Base-by-base conservation (phyloP, 2,329 filamentous ascomycete genomes). In the Sordariomycetes sp. region DNA sequence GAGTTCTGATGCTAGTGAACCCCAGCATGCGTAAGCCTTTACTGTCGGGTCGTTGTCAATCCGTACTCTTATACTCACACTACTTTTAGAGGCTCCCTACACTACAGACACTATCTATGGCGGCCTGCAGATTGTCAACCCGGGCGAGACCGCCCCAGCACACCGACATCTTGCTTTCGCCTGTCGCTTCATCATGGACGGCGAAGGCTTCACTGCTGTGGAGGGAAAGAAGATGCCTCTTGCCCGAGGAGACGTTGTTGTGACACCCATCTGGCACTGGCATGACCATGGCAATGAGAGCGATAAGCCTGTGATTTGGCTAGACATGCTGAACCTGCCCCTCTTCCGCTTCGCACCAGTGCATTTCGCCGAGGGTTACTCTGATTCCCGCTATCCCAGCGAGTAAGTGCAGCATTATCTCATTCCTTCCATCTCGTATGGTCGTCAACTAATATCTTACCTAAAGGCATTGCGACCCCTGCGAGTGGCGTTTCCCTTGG, bases 231-330 rank as follows among this genome's bases (percentile, higher is more conserved):
- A 77, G 57, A 76, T 83, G 61, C 66, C 69, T 1, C 76, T 83
- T 64, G 63, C 70, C 22, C 69, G 73, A 1, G 78, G 79, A 10
- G 79, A 82, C 60, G 76, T 82, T 1, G 77, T 82, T 15, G 65
- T 82, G 1, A 83, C 80, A 0, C 80, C 79, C 0, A 75, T 72
- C 0, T 82, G 79, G 79, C 76, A 80, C 62, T 82, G 76, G 72
- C 79, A 81, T 59, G 80, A 82, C 59, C 79, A 83, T 58, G 80
- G 80, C 2, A 82, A 82, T 53, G 78, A 82, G 58, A 75, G 78
- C 10, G 68, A 70, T 1, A 70, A 70, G 1, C 77, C 78, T 0
- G 76, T 81, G 64, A 75, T 83, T 32, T 83, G 80, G 80, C 68
- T 83, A 1, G 80, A 82, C 62, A 76, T 74, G 3, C 64, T 83